Conservation (phyloP, 176 grass and related monocot species). For the Leersia perrieri region DNA sequence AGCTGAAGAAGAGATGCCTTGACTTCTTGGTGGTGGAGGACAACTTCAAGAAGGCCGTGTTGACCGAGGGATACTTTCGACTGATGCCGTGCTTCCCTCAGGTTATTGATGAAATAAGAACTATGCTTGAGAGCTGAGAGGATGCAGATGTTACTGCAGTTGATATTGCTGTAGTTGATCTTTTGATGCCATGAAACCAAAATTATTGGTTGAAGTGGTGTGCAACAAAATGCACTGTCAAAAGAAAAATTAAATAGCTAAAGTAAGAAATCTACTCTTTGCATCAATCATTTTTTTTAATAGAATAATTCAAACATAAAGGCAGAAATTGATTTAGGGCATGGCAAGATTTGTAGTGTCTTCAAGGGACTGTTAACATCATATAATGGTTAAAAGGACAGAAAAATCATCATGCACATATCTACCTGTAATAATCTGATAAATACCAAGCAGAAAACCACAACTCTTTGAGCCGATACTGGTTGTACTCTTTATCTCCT, state of each 20-base stretch:
- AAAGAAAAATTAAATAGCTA: neutral
- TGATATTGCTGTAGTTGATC: too few species aligned
- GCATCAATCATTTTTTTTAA: neutral
- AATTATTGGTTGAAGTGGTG: neutral
- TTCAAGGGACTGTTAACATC: neutral
- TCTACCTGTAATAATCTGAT: neutral
- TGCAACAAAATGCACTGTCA: neutral
- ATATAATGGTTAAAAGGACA: neutral
- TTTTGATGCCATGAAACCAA: neutral
- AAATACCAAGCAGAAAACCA: neutral
- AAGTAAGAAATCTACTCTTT: neutral
- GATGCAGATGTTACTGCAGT: too few species aligned
- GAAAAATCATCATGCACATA: neutral
- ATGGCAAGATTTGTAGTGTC: neutral
- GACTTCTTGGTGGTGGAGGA: too few species aligned
- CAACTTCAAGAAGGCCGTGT: too few species aligned
- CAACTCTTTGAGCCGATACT: neutral
- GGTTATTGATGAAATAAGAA: too few species aligned
- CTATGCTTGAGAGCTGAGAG: too few species aligned
- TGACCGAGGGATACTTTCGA: too few species aligned
- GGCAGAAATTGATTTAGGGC: neutral
- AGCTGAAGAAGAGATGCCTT: too few species aligned
- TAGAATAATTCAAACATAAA: neutral
- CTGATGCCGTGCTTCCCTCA: too few species aligned
- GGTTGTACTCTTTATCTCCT: neutral